phyloP scores from a whole-genome alignment of 768 basidiomycete genomes.

The Phylloporus arenicola region DNA sequence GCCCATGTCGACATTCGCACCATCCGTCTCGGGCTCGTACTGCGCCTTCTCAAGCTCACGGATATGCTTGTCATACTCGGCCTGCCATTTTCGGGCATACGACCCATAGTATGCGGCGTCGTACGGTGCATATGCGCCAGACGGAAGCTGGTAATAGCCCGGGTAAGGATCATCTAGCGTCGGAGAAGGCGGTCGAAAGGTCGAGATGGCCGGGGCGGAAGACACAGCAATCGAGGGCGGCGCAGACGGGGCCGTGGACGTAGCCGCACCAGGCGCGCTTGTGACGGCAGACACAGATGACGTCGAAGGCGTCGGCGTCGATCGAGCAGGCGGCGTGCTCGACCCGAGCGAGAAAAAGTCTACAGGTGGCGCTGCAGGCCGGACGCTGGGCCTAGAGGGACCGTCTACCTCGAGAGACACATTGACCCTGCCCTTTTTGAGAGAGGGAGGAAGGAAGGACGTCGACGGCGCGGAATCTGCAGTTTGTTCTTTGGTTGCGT shows the following conservation, averaged over 20 bases:
- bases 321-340: constrained; percentile 1
- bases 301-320: neutral
- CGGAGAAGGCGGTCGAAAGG: constrained; percentile 69
- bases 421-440: constrained; percentile 57
- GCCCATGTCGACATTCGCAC: constrained; percentile 57
- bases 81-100: constrained; percentile 69
- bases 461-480: constrained; percentile 25
- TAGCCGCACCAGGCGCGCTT: constrained; percentile 59
- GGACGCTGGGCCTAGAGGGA: constrained; percentile 3
- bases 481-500: neutral
- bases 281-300: constrained; percentile 6
- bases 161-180: constrained; percentile 74
- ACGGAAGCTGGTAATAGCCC: constrained; percentile 81
- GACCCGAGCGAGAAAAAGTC: constrained; percentile 70
- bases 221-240: constrained; percentile 47
- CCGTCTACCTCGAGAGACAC: constrained; percentile 44
- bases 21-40: constrained; percentile 36
- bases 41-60: constrained; percentile 75
- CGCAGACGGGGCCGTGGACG: constrained; percentile 38
- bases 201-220: constrained; percentile 64
- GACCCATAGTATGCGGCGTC: constrained; percentile 64
- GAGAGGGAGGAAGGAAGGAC: constrained; percentile 53
- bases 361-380: constrained; percentile 33
- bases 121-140: constrained; percentile 73
- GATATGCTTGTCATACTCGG: constrained; percentile 65